phyloP scores from a whole-genome alignment of 768 basidiomycete species.

The Chlorophyllum brunneum region DNA sequence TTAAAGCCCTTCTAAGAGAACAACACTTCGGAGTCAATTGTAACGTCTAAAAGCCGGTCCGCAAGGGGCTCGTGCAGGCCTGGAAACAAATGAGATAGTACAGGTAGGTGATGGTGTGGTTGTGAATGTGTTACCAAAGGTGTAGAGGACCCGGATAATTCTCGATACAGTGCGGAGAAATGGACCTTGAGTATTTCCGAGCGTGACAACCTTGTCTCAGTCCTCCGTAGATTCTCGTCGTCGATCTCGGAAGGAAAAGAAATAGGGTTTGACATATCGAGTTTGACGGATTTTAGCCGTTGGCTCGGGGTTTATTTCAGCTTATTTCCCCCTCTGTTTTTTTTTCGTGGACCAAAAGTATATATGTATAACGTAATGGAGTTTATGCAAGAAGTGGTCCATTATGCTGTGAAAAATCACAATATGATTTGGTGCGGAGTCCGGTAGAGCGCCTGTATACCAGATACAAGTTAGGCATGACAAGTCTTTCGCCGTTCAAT shows the following conservation, averaged over 20 bases:
- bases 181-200: neutral
- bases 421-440: no score
- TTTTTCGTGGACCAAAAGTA: no score
- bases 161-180: constrained; percentile 8
- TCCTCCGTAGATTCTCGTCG: neutral
- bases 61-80: neutral
- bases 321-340: neutral
- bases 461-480: no score
- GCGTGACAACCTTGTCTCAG: constrained; percentile 1
- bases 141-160: neutral
- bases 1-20: neutral
- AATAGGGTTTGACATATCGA: neutral
- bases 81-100: neutral
- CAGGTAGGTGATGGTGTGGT: neutral
- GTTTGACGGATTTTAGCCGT: neutral
- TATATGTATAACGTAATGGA: no score
- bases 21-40: neutral
- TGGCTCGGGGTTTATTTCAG: neutral
- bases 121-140: constrained; percentile 7
- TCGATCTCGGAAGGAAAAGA: neutral
- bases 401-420: no score
- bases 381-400: no score
- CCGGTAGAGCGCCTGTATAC: no score
- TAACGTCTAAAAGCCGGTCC: neutral
- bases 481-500: no score